Percentiles rank a stretch among this genome's conserved stretches.
Conservation (phyloP, 2,329 filamentous ascomycete species). For the Neonectria hederae region DNA sequence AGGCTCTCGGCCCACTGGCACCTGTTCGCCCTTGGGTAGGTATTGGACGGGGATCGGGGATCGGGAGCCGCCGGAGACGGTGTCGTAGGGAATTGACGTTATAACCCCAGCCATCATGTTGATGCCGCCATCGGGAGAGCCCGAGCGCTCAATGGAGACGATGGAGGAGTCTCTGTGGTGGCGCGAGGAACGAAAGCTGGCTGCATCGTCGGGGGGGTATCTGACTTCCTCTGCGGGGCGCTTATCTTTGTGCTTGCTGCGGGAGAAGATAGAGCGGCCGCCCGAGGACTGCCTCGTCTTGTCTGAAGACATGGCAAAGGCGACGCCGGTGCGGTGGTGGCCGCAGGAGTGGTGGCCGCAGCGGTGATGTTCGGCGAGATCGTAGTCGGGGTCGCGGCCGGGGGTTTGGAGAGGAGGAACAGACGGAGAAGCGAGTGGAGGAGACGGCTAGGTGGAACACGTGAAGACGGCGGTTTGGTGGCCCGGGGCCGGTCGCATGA, state of each 20-base stretch:
- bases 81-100: slow-evolving; percentile 88
- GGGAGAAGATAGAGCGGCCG: slow-evolving; percentile 85
- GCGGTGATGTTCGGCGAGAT: slow-evolving; percentile 30
- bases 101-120: slow-evolving; percentile 84
- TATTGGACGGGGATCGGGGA: slow-evolving; percentile 79
- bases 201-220: slow-evolving; percentile 68
- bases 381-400: slow-evolving; percentile 30
- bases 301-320: slow-evolving; percentile 69
- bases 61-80: slow-evolving; percentile 69
- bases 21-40: slow-evolving; percentile 72
- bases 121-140: slow-evolving; percentile 71
- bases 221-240: slow-evolving; percentile 68
- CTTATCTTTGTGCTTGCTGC: slow-evolving; percentile 81
- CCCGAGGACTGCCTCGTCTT: slow-evolving; percentile 83
- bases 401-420: slow-evolving; percentile 21
- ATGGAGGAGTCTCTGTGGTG: slow-evolving; percentile 78
- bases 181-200: slow-evolving; percentile 74
- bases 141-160: slow-evolving; percentile 74
- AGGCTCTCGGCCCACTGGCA: slow-evolving; percentile 73
- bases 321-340: slow-evolving; percentile 32
- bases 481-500: slow-evolving; percentile 54
- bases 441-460: slow-evolving; percentile 4
- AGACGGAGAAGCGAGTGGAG: slow-evolving; percentile 3
- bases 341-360: slow-evolving; percentile 34
- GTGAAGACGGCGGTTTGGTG: slow-evolving; percentile 45